Percentiles rank a stretch among this genome's conserved stretches.
Conservation (phyloP, 2,329 filamentous ascomycete genomes). For the Didymellaceae sp. region DNA sequence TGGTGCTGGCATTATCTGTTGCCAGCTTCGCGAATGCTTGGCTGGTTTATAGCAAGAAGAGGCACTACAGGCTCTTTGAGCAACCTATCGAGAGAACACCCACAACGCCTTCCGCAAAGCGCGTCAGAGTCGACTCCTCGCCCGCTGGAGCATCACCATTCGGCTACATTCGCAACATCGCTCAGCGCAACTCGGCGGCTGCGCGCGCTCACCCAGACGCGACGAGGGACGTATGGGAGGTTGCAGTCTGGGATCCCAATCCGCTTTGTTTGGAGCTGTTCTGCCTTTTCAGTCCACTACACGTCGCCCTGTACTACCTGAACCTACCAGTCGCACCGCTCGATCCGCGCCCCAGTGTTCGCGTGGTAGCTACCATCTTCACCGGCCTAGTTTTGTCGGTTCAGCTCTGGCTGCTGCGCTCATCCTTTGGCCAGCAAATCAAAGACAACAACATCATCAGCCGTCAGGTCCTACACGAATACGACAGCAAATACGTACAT, state of each 20-base stretch:
- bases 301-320: constrained; percentile 88
- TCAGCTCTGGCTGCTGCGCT: constrained; percentile 76
- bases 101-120: constrained; percentile 82
- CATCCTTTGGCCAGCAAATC: constrained; percentile 79
- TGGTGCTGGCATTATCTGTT: constrained; percentile 72
- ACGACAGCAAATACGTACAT: constrained; percentile 94
- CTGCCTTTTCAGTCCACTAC: constrained; percentile 90
- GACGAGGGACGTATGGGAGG: constrained; percentile 89
- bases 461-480: constrained; percentile 91
- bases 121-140: constrained; percentile 86
- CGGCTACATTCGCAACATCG: constrained; percentile 72
- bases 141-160: constrained; percentile 80
- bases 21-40: constrained; percentile 77
- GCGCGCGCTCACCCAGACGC: constrained; percentile 84
- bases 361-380: constrained; percentile 81
- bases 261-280: constrained; percentile 83
- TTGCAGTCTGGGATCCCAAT: constrained; percentile 91
- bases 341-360: constrained; percentile 83
- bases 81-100: constrained; percentile 77
- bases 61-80: constrained; percentile 91
- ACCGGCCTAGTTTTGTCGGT: constrained; percentile 76
- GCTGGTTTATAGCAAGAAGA: constrained; percentile 81
- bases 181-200: constrained; percentile 71
- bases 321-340: constrained; percentile 79
- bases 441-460: constrained; percentile 87